Conservation (phyloP, 345 rosid genomes). For the Linum lewisii region DNA sequence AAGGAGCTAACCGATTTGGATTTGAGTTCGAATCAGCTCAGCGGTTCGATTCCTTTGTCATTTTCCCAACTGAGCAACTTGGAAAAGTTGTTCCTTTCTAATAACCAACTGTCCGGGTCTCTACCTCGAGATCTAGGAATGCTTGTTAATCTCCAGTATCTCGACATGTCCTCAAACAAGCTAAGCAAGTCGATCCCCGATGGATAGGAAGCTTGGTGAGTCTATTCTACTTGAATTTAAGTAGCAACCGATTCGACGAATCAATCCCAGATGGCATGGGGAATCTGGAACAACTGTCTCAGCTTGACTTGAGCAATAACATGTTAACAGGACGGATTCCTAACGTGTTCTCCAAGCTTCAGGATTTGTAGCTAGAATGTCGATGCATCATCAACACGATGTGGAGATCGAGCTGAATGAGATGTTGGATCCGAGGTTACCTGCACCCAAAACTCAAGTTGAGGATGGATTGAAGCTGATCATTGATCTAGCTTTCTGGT, state of each 20-base stretch:
- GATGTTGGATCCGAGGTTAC: too few species aligned
- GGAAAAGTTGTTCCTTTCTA: neutral
- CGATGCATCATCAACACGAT: too few species aligned
- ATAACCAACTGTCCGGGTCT: neutral
- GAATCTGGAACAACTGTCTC: neutral
- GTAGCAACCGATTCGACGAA: slow-evolving; percentile 21
- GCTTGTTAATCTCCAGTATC: slow-evolving; percentile 1
- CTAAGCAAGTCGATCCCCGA: slow-evolving; percentile 11
- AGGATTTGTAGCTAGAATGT: neutral
- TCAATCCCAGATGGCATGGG: slow-evolving; percentile 18
- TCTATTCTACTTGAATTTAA: slow-evolving; percentile 20
- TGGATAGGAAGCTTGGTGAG: slow-evolving; percentile 6
- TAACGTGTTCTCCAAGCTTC: neutral
- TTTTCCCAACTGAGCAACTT: neutral
- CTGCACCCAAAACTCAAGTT: too few species aligned
- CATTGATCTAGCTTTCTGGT: too few species aligned
- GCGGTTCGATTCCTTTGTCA: slow-evolving; percentile 1
- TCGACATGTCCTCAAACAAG: slow-evolving; percentile 27
- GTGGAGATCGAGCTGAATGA: too few species aligned
- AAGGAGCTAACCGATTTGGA: neutral
- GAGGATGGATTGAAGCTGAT: too few species aligned
- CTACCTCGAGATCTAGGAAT: slow-evolving; percentile 18
- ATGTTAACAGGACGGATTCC: slow-evolving; percentile 22
- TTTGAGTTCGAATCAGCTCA: neutral
- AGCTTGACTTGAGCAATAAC: slow-evolving; percentile 27